These are phyloP conservation scores for Sporothrix pallida DNA, from an alignment of 2,329 filamentous ascomycete genomes.

Conservation along the genomic window DNA sequence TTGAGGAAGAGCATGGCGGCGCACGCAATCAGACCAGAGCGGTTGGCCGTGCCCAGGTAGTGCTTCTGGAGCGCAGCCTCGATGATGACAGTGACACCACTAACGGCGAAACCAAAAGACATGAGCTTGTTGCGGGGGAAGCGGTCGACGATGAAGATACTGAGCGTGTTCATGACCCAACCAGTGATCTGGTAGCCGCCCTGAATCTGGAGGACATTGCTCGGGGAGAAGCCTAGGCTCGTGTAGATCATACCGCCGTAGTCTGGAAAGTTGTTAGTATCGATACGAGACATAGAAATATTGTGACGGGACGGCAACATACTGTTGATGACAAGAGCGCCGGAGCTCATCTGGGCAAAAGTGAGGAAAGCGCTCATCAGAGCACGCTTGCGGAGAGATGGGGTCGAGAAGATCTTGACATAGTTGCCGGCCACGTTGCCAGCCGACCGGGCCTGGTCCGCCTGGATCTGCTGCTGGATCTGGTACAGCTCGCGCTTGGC, in stretches of 20 bases:
- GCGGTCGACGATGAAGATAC: neutral
- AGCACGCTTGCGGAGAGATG: neutral
- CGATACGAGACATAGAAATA: neutral
- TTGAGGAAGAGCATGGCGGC: neutral
- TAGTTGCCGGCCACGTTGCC: neutral
- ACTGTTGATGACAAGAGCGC: conserved; percentile 8
- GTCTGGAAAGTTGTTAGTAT: neutral
- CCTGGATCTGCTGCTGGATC: neutral
- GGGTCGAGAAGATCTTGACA: neutral
- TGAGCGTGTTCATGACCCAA: neutral
- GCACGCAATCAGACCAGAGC: neutral
- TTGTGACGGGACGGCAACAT: neutral
- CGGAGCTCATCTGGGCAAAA: neutral
- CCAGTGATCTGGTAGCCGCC: neutral
- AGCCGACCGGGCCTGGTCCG: neutral
- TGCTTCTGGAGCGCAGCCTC: neutral
- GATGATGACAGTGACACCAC: neutral
- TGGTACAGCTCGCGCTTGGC: neutral
- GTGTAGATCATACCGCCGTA: neutral
- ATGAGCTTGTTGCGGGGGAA: neutral
- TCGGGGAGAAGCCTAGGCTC: neutral
- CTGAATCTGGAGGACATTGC: neutral
- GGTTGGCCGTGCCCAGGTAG: neutral
- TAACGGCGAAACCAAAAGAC: neutral
- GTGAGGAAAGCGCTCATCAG: neutral